Evolutionary conservation across 306 rosid genomes (phyloP).

Genomic region (Sechiopsis laciniata): DNA sequence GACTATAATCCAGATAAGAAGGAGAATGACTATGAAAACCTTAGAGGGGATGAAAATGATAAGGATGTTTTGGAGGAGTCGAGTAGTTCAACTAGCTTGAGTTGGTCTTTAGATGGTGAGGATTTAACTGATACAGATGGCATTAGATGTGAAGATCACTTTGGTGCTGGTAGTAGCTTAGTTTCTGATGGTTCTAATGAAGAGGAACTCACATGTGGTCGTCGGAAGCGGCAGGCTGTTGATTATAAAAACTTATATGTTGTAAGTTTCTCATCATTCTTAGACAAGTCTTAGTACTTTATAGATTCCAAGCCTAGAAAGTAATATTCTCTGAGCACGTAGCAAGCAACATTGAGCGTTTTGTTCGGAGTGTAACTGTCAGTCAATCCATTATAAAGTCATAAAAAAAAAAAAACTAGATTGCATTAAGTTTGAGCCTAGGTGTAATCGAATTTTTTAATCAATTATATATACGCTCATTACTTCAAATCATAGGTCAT

Average conservation of each 20-base stretch:
- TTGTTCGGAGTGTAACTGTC: neutral
- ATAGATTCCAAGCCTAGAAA: neutral
- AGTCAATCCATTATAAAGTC: neutral
- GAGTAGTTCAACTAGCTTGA: slow-evolving; percentile 41
- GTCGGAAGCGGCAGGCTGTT: slow-evolving; percentile 63
- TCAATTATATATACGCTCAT: no score
- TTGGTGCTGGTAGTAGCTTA: slow-evolving; percentile 33
- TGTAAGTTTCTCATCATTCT: slow-evolving; percentile 43
- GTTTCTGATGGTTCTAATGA: slow-evolving; percentile 63
- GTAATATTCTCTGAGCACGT: neutral
- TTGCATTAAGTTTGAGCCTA: neutral
- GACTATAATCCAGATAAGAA: slow-evolving; percentile 75
- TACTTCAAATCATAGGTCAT: no score
- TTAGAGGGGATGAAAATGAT: slow-evolving; percentile 37
- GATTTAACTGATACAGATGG: slow-evolving; percentile 28
- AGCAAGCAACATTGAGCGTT: no score
- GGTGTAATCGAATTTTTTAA: neutral
- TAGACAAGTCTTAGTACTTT: neutral
- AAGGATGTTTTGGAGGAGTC: slow-evolving; percentile 38
- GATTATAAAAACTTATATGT: slow-evolving; percentile 69
- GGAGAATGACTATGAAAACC: slow-evolving; percentile 35
- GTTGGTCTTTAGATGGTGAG: slow-evolving; percentile 45
- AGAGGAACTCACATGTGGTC: slow-evolving; percentile 45
- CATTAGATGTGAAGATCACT: slow-evolving; percentile 33
- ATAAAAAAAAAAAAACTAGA: neutral